Evolutionary conservation across 73 alveolate species (phyloP).

Genomic region (Uronychia setigera): DNA sequence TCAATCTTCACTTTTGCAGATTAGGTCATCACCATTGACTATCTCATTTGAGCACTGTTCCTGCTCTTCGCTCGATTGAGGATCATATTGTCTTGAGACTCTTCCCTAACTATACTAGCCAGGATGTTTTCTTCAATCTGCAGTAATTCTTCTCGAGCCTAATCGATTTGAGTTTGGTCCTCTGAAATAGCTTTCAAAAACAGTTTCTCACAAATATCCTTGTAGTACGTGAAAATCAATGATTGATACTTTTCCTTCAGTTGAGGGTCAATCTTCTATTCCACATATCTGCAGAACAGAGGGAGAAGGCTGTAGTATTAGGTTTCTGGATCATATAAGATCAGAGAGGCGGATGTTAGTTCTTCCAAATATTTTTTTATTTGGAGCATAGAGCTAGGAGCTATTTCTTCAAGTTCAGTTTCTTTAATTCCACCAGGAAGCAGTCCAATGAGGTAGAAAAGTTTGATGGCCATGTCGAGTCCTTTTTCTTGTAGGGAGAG

Average conservation of each 20-base stretch:
- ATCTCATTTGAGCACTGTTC: neutral
- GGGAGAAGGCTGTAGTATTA: conserved; percentile 30
- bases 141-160: neutral
- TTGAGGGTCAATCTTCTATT: conserved; percentile 4
- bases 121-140: neutral
- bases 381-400: conserved; percentile 17
- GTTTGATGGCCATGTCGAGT: conserved; percentile 33
- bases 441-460: conserved; percentile 49
- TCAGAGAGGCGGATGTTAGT: conserved; percentile 32
- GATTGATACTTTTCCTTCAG: neutral
- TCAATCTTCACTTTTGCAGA: neutral
- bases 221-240: neutral
- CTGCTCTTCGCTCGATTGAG: neutral
- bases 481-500: conserved; percentile 19
- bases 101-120: neutral
- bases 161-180: neutral
- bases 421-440: conserved; percentile 55
- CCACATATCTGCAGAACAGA: conserved; percentile 6
- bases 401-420: conserved; percentile 31
- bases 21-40: neutral
- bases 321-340: conserved; percentile 19
- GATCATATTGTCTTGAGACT: neutral
- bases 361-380: conserved; percentile 2
- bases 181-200: neutral
- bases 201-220: conserved; percentile 4